These are phyloP conservation scores for Cercospora sp. DNA, from an alignment of 2,329 filamentous ascomycete species.

Conservation along the genomic window DNA sequence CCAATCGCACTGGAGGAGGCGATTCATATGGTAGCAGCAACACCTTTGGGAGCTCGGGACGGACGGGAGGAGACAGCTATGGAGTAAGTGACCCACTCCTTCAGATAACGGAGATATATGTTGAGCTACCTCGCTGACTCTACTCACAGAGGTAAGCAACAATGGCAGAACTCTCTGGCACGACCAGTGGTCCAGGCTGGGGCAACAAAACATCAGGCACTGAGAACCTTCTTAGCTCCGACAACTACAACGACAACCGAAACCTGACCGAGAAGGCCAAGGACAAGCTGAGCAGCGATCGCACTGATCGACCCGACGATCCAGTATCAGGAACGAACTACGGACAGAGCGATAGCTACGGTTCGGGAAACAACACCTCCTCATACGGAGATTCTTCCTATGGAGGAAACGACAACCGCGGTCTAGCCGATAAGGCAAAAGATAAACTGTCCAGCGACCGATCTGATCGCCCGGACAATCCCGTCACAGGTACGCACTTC, in stretches of 20 bases:
- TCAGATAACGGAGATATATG: not conserved
- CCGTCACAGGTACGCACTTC: not conserved
- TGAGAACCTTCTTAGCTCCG: slow-evolving; percentile 6
- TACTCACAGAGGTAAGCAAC: slow-evolving; percentile 9
- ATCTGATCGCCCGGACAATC: not conserved
- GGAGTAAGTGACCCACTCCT: not conserved
- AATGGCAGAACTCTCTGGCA: slow-evolving; percentile 12
- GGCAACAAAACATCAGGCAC: slow-evolving; percentile 13
- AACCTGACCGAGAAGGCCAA: slow-evolving; percentile 49
- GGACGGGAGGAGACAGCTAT: slow-evolving; percentile 19
- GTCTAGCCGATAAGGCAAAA: not conserved
- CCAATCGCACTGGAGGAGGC: slow-evolving; percentile 13
- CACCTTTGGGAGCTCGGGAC: slow-evolving; percentile 5
- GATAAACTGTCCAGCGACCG: not conserved
- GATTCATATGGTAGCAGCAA: slow-evolving; percentile 4
- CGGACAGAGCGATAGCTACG: not conserved
- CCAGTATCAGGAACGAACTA: not conserved
- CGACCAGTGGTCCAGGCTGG: slow-evolving; percentile 11
- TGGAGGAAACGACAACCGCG: not conserved
- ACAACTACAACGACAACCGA: slow-evolving; percentile 7
- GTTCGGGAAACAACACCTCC: not conserved
- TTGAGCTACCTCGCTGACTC: not conserved
- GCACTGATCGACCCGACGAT: slow-evolving; percentile 13
- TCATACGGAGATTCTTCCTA: not conserved
- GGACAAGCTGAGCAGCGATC: slow-evolving; percentile 28